phyloP scores from a whole-genome alignment of 1,139 yeast species.

The Candida tropicalis region DNA sequence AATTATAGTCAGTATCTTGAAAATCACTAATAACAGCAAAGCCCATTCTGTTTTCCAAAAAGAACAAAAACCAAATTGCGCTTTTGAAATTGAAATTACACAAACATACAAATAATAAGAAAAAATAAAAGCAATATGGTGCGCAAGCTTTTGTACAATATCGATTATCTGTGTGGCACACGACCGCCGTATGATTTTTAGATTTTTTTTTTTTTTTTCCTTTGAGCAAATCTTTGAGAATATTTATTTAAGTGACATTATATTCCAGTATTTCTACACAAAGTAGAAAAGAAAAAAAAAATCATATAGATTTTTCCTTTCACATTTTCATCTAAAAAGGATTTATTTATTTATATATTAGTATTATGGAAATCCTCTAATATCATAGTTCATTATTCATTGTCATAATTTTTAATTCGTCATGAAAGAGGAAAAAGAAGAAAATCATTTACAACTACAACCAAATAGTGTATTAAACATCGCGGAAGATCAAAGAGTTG shows the following conservation, averaged over 20 bases:
- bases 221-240: not conserved
- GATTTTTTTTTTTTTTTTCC: not conserved
- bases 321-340: too few species aligned
- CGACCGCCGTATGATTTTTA: not conserved
- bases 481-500: conserved; percentile 27
- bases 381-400: not conserved
- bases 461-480: conserved; percentile 21
- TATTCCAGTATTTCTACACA: not conserved
- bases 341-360: not conserved
- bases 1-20: too few species aligned
- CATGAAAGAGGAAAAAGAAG: not conserved
- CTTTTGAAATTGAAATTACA: too few species aligned
- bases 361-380: conserved; percentile 1
- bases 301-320: too few species aligned
- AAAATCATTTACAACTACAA: not conserved
- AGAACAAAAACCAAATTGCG: too few species aligned
- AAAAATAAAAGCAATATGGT: too few species aligned
- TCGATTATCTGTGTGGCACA: too few species aligned
- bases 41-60: too few species aligned
- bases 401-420: not conserved
- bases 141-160: too few species aligned
- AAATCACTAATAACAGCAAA: too few species aligned
- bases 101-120: too few species aligned
- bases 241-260: not conserved
- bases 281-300: too few species aligned